Conservation (phyloP, 805 yeast genomes). For the Zygotorulaspora florentina region DNA sequence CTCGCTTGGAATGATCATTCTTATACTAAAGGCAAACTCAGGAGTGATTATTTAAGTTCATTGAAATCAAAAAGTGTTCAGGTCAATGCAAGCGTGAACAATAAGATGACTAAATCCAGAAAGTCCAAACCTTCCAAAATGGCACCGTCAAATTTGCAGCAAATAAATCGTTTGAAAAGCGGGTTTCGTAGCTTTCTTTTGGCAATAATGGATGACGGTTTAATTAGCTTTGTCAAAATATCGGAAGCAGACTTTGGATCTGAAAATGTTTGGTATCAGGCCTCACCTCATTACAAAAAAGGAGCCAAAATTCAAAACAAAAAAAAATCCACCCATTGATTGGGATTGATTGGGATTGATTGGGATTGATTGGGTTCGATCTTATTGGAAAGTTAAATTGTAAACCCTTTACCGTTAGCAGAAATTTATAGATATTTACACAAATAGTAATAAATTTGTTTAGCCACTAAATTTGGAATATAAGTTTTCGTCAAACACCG, state of each 20-base stretch:
- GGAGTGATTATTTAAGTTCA: slow-evolving; percentile 10
- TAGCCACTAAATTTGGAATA: slow-evolving; percentile 37
- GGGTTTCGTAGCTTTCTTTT: slow-evolving; percentile 51
- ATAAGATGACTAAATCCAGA: not conserved
- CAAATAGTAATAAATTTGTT: not conserved
- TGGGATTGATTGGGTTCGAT: too few relatives aligned
- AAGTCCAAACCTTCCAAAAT: slow-evolving; percentile 17
- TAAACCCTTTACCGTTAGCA: not conserved
- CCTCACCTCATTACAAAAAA: slow-evolving; percentile 8
- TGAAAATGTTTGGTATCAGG: slow-evolving; percentile 34
- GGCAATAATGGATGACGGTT: slow-evolving; percentile 75
- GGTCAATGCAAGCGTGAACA: not conserved
- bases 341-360: too few relatives aligned
- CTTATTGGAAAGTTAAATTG: not conserved
- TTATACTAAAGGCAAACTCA: slow-evolving; percentile 14
- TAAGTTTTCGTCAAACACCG: slow-evolving; percentile 47
- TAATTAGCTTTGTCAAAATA: slow-evolving; percentile 59
- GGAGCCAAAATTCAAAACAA: not conserved
- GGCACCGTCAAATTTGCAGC: slow-evolving; percentile 31
- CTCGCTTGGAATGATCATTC: slow-evolving; percentile 23
- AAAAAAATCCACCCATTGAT: not conserved
- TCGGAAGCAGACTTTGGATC: slow-evolving; percentile 47
- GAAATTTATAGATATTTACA: not conserved
- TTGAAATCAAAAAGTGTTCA: slow-evolving; percentile 9
- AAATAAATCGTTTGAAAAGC: slow-evolving; percentile 40